Conservation (phyloP, 768 basidiomycete species). For the Phanerochaete sordida region DNA sequence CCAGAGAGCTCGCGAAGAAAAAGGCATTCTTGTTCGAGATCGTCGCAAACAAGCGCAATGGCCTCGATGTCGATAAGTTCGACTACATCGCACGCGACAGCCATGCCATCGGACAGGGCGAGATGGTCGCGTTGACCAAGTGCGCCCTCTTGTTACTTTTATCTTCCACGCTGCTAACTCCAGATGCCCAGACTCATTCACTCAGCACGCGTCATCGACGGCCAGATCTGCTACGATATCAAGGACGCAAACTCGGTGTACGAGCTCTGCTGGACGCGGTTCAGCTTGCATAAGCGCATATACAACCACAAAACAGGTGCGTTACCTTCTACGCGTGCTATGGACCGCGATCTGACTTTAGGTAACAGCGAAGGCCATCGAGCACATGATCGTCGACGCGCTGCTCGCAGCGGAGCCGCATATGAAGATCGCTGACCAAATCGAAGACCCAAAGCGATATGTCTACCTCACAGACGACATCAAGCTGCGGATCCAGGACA, state of each 20-base stretch:
- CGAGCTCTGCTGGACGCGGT: constrained; percentile 69
- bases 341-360: neutral
- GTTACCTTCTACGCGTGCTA: constrained; percentile 10
- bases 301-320: constrained; percentile 78
- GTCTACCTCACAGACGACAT: constrained; percentile 69
- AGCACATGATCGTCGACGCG: constrained; percentile 82
- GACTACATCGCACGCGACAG: constrained; percentile 81
- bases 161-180: neutral
- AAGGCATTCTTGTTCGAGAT: constrained; percentile 81
- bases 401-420: constrained; percentile 65
- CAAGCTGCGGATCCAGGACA: constrained; percentile 54
- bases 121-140: constrained; percentile 48
- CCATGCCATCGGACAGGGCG: constrained; percentile 63
- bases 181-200: constrained; percentile 53
- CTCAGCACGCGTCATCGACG: constrained; percentile 70
- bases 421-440: constrained; percentile 54
- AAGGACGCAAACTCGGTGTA: constrained; percentile 79
- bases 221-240: constrained; percentile 77
- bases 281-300: constrained; percentile 78
- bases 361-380: constrained; percentile 66
- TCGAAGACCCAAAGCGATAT: constrained; percentile 57
- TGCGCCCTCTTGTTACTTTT: constrained; percentile 7
- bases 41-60: constrained; percentile 77
- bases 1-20: constrained; percentile 42
- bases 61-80: constrained; percentile 88